phyloP scores from a whole-genome alignment of 176 grass and related monocot genomes.

The Hsuehochloa calcarea region DNA sequence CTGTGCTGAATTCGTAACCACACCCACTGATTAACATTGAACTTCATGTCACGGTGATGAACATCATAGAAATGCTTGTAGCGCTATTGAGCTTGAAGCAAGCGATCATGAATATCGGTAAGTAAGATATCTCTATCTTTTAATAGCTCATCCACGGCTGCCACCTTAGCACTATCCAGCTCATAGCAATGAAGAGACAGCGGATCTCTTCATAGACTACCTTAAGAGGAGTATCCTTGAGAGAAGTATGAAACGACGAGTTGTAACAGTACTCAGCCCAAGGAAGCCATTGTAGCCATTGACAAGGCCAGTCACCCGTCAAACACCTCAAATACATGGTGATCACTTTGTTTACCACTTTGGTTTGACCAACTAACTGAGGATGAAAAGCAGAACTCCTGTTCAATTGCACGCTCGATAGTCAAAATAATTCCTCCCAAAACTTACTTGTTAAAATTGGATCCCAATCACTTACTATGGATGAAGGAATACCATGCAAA shows the following conservation, averaged over 20 bases:
- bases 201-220: accelerated
- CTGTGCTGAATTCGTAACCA: too few species aligned
- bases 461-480: too few species aligned
- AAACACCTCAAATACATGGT: neutral
- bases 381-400: neutral
- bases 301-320: accelerated
- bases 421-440: accelerated
- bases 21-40: accelerated
- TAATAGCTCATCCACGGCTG: accelerated
- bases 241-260: neutral
- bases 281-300: neutral
- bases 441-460: too few species aligned
- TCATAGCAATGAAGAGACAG: accelerated
- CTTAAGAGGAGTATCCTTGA: accelerated
- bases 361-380: accelerated
- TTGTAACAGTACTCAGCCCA: neutral
- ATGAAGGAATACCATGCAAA: too few species aligned
- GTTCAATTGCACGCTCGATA: accelerated
- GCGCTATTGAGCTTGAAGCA: accelerated
- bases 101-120: too few species aligned
- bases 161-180: accelerated
- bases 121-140: accelerated
- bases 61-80: too few species aligned
- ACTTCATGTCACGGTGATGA: accelerated
- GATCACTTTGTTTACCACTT: accelerated